Percentiles rank a stretch among this genome's conserved stretches.
phyloP scores from a whole-genome alignment of 2,329 filamentous ascomycete species.

The Colletotrichum lentis region DNA sequence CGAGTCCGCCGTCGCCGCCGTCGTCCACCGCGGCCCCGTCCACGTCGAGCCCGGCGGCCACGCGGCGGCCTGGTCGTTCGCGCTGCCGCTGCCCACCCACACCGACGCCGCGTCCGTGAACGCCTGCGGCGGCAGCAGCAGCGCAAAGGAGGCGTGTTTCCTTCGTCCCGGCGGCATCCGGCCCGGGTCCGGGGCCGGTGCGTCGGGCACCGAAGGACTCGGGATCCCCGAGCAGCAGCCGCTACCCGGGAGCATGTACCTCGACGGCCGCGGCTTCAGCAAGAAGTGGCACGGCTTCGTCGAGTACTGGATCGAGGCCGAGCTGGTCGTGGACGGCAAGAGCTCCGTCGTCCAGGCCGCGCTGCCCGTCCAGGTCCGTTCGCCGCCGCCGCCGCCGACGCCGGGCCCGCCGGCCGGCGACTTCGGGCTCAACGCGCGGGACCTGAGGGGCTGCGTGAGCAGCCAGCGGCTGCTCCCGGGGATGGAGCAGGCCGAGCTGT shows the following conservation, averaged over 20 bases:
- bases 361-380: constrained; percentile 41
- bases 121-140: not conserved
- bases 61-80: constrained; percentile 43
- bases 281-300: constrained; percentile 43
- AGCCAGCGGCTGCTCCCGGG: constrained; percentile 46
- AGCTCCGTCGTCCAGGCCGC: constrained; percentile 28
- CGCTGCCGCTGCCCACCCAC: constrained; percentile 42
- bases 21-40: constrained; percentile 42
- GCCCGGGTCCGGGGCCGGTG: not conserved
- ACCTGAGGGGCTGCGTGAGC: not conserved
- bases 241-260: constrained; percentile 38
- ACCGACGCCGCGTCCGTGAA: constrained; percentile 13
- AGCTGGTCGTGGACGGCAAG: constrained; percentile 38
- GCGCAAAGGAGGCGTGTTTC: constrained; percentile 35
- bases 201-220: too few species aligned
- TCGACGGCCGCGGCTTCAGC: constrained; percentile 1
- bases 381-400: constrained; percentile 15
- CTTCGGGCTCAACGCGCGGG: constrained; percentile 19
- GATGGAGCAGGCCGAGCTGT: constrained; percentile 43
- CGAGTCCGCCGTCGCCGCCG: constrained; percentile 23
- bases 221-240: constrained; percentile 25
- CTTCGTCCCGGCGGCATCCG: constrained; percentile 16
- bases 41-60: constrained; percentile 38
- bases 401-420: constrained; percentile 38
- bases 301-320: constrained; percentile 49